phyloP scores from a whole-genome alignment of 2,329 filamentous ascomycete species.

The Pseudogymnoascus destructans region DNA sequence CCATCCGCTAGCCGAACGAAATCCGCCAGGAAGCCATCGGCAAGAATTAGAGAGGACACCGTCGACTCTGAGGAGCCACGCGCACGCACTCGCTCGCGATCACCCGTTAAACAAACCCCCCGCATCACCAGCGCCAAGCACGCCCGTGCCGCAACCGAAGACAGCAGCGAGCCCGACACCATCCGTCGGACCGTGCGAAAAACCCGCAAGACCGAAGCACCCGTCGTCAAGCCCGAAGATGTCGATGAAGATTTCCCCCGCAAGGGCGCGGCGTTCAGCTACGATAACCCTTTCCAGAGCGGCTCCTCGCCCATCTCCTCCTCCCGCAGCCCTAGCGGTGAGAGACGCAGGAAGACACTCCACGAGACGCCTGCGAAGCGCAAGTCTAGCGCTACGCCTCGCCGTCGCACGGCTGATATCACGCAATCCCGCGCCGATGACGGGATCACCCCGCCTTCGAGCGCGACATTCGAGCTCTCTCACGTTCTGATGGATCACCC shows the following conservation, averaged over 20 bases:
- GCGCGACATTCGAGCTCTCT: slow-evolving; percentile 38
- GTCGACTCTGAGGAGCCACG: slow-evolving; percentile 37
- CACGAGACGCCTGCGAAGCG: background rate
- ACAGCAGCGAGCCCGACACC: slow-evolving; percentile 29
- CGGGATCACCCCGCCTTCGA: slow-evolving; percentile 38
- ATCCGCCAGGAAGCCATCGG: slow-evolving; percentile 42
- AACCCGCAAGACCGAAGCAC: slow-evolving; percentile 36
- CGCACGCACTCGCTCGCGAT: slow-evolving; percentile 28
- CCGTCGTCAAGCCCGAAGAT: slow-evolving; percentile 37
- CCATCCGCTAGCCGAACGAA: slow-evolving; percentile 39
- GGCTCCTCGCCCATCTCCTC: slow-evolving; percentile 55
- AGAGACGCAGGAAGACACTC: slow-evolving; percentile 32
- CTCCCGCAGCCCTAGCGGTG: slow-evolving; percentile 35
- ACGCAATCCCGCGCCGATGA: slow-evolving; percentile 36
- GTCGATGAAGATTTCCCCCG: slow-evolving; percentile 29
- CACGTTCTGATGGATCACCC: background rate
- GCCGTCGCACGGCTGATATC: slow-evolving; percentile 38
- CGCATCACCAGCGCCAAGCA: slow-evolving; percentile 39
- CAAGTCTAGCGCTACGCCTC: slow-evolving; percentile 28
- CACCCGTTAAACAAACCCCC: slow-evolving; percentile 41
- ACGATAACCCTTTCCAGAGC: slow-evolving; percentile 88
- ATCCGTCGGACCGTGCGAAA: slow-evolving; percentile 36
- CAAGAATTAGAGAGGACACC: slow-evolving; percentile 36
- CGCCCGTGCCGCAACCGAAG: slow-evolving; percentile 36
- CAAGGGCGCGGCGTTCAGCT: slow-evolving; percentile 54